Base-by-base conservation (phyloP, 352 stramenopile genomes). In the Phytophthora hibernalis region DNA sequence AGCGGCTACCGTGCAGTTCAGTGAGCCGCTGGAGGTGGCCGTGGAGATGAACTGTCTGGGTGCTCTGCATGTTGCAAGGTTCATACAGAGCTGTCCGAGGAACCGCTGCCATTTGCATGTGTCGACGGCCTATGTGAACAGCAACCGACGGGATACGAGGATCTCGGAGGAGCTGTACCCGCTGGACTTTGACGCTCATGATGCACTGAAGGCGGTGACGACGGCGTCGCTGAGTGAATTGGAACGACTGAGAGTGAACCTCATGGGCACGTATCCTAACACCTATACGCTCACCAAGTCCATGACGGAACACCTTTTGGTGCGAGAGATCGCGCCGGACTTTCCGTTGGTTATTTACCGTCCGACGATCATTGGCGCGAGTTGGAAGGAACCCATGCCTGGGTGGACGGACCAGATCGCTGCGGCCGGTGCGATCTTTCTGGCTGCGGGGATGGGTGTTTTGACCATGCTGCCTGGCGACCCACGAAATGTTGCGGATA, bases 261-360 rank as follows among this genome's bases (percentile, higher is more conserved):
- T 96, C 28, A 94, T 96, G 61, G 87, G 89, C 24, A 92, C 87
- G 22, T 97, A 95, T 74, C 87, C 88, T 7, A 97, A 97, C 70
- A 97, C 89, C 43, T 97, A 96, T 70, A 88, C 86, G 20, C 80
- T 97, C 0, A 97, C 88, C 65, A 96, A 97, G 71, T 92, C 86
- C 15, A 95, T 96, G 82, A 86, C 87, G 40, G 89, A 96, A 72
- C 82, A 93, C 33, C 54, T 96, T 26, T 48, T 95, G 24, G 65
- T 85, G 43, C 70, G 82, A 61, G 72, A 85, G 49, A 57, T 85
- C 9, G 59, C 62, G 1, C 65, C 76, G 5, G 54, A 60, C 44
- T 77, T 95, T 9, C 86, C 88, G 18, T 58, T 96, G 22, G 74
- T 94, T 24, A 85, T 96, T 42, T 91, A 92, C 48, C 79, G 89